Conservation (phyloP, 73 alveolate species). For the Symbiodinium natans region DNA sequence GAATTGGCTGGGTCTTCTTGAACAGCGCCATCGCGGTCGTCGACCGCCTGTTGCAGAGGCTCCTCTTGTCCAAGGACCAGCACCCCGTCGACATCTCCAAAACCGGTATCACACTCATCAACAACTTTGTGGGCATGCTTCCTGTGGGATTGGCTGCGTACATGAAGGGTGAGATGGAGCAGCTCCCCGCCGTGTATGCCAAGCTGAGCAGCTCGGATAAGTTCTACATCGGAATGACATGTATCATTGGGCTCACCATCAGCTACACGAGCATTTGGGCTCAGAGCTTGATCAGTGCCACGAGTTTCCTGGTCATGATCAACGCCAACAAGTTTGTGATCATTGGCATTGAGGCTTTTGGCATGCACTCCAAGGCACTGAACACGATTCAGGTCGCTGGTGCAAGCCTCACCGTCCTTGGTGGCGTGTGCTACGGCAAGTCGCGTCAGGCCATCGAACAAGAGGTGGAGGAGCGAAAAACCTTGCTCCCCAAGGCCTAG, state of each 20-base stretch:
- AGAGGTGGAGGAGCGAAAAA: not conserved
- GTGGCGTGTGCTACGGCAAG: slow-evolving; percentile 63
- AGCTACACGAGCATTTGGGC: slow-evolving; percentile 85
- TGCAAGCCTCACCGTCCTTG: slow-evolving; percentile 30
- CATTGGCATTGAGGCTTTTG: slow-evolving; percentile 76
- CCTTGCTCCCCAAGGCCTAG: not conserved
- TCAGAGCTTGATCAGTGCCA: slow-evolving; percentile 55
- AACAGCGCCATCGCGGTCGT: slow-evolving; percentile 59
- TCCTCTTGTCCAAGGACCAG: slow-evolving; percentile 43
- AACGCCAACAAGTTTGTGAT: slow-evolving; percentile 71
- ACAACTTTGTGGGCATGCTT: slow-evolving; percentile 57
- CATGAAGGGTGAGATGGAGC: slow-evolving; percentile 30
- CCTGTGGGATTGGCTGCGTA: slow-evolving; percentile 66
- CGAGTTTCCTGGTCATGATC: slow-evolving; percentile 60
- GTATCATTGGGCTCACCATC: slow-evolving; percentile 73
- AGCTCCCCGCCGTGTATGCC: slow-evolving; percentile 11
- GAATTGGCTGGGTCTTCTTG: slow-evolving; percentile 74
- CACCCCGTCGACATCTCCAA: slow-evolving; percentile 75
- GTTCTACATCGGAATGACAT: slow-evolving; percentile 71
- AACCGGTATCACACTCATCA: slow-evolving; percentile 64
- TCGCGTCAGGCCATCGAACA: slow-evolving; percentile 44
- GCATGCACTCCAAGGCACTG: slow-evolving; percentile 82
- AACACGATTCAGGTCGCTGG: slow-evolving; percentile 25
- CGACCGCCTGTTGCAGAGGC: slow-evolving; percentile 35
- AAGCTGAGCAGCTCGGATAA: slow-evolving; percentile 14